Conservation (phyloP, 306 rosid species). For the Elaeagnus macrophylla region DNA sequence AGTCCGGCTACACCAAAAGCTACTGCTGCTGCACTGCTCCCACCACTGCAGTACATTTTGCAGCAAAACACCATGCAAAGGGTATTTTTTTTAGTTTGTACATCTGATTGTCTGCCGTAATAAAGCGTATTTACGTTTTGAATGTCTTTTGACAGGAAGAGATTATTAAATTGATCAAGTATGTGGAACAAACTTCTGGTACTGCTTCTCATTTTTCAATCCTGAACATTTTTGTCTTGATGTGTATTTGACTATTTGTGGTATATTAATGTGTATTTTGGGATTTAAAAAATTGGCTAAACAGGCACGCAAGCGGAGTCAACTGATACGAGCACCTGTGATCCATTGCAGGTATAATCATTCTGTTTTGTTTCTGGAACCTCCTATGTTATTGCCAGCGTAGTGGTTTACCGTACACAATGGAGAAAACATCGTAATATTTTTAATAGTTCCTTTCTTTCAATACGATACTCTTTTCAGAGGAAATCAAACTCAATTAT, state of each 20-base stretch:
- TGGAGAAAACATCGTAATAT: neutral
- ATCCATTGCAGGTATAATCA: constrained; percentile 55
- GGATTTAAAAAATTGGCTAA: constrained; percentile 23
- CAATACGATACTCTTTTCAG: neutral
- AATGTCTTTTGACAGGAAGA: constrained; percentile 60
- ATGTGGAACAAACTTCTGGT: constrained; percentile 71
- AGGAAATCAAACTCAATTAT: neutral
- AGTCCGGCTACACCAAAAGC: constrained; percentile 44
- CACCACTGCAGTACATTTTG: constrained; percentile 63
- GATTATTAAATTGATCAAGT: constrained; percentile 69
- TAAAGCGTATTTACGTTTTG: constrained; percentile 13
- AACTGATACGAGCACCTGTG: constrained; percentile 42
- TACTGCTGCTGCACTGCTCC: constrained; percentile 42
- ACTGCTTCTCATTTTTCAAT: constrained; percentile 22
- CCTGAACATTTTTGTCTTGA: constrained; percentile 8
- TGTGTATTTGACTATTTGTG: too few relatives aligned
- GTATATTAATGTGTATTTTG: constrained; percentile 11
- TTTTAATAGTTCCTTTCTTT: neutral
- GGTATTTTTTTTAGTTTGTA: constrained; percentile 34
- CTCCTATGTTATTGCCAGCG: neutral
- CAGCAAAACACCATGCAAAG: constrained; percentile 77
- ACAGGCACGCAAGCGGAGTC: constrained; percentile 62
- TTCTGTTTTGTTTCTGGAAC: neutral
- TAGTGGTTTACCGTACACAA: neutral
- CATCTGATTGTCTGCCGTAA: neutral